Conservation (phyloP, 805 yeast genomes). For the Ogataea minuta region DNA sequence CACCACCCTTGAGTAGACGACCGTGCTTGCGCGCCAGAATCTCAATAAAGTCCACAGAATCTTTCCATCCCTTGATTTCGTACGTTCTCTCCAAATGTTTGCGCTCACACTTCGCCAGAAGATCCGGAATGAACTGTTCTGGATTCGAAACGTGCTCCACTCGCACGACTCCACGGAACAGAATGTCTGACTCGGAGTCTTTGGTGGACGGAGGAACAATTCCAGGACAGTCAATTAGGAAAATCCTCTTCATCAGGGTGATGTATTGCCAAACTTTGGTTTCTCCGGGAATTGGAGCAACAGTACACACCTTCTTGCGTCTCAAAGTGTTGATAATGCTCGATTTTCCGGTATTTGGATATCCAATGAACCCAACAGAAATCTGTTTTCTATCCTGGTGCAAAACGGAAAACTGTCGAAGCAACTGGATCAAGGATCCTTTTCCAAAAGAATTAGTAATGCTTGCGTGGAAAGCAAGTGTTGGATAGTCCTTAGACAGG, state of each 20-base stretch:
- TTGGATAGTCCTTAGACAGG: slow-evolving; percentile 86
- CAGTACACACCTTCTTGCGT: slow-evolving; percentile 92
- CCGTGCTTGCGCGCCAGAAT: slow-evolving; percentile 91
- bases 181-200: slow-evolving; percentile 87
- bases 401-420: slow-evolving; percentile 87
- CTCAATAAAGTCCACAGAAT: slow-evolving; percentile 79
- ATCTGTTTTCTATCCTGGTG: slow-evolving; percentile 94
- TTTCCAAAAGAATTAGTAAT: slow-evolving; percentile 97
- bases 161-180: slow-evolving; percentile 96
- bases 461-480: slow-evolving; percentile 96
- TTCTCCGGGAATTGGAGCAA: slow-evolving; percentile 99
- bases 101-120: slow-evolving; percentile 78
- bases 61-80: slow-evolving; percentile 87
- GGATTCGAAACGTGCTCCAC: slow-evolving; percentile 97
- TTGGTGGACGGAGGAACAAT: slow-evolving; percentile 93
- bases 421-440: slow-evolving; percentile 88
- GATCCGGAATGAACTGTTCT: slow-evolving; percentile 90
- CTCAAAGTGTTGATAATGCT: slow-evolving; percentile 92
- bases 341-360: slow-evolving; percentile 98
- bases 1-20: slow-evolving; percentile 92
- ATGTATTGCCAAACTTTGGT: slow-evolving; percentile 99
- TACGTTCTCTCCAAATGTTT: slow-evolving; percentile 94
- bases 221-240: slow-evolving; percentile 97
- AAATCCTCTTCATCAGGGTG: slow-evolving; percentile 92
- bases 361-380: slow-evolving; percentile 95